Base-by-base conservation (phyloP, 2,329 filamentous ascomycete genomes). In the Aspergillus ochraceoroseus region DNA sequence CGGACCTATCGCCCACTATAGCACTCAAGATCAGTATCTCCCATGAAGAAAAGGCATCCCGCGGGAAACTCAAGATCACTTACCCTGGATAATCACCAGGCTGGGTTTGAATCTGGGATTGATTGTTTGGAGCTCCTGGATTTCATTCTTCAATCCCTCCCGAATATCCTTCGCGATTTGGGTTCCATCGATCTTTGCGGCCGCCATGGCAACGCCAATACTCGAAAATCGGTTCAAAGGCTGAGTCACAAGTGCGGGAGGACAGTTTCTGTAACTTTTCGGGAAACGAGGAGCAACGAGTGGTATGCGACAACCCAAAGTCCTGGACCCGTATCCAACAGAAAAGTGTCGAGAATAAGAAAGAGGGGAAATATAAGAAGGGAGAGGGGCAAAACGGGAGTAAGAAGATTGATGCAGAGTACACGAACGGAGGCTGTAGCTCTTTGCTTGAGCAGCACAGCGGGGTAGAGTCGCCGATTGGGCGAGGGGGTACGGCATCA, bases 51-150 rank as follows among this genome's bases (percentile, higher is more conserved):
- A 7, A 26, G 18, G 35, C 4, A 17, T 8, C n/a, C 28, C 7
- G 20, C 11, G 11, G 11, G 18, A 15, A 6, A 19, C 15, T 12
- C 15, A 5, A 41, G 18, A 20, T 4, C 4, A 43, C 76, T 56
- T 66, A 89, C 87, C 85, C 79, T 98, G 92, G 53, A 98, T 83
- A 65, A 98, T 98, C 65, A 88, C 92, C 64, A 98, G 75, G 51
- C 79, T 85, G 37, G 92, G 92, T 70, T 83, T 82, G 74, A 88
- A 98, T 56, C 88, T 78, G 27, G 90, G 85, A 64, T 95, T 95
- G 46, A 74, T 67, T 68, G 79, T 76, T 68, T 95, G 90, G 64
- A 81, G 84, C 63, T 85, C 74, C 54, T 79, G 76, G 67, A 98
- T 94, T 67, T 95, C 83, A 32, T 71, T 72, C 57, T 83, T 83